Evolutionary conservation across 23 red algal genomes (phyloP), one percentile per base, ranked within the genome.

Genomic region (Gracilariopsis chorda): DNA sequence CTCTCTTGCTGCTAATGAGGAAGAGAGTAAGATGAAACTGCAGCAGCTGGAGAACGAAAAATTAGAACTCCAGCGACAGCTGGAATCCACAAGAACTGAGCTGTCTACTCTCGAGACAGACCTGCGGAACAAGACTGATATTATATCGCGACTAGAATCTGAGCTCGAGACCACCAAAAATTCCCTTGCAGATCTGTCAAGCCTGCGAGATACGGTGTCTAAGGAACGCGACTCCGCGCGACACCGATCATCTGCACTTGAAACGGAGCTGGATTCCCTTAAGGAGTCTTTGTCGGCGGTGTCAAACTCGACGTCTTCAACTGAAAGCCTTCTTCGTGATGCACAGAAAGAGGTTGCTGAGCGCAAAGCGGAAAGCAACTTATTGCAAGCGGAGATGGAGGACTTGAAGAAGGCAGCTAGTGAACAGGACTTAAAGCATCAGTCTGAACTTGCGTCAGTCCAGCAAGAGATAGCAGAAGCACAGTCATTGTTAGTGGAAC

Each of bases 281-380:
- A 69, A 70, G 35, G 46, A 74, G 47, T 87, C 82, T 13, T 56
- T 87, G 24, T 53, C 46, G 28, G 64, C 53, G 11, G 65, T 70
- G 28, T 72, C 82, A 51, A 43, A 59, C 33, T 87, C 58, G 4
- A 55, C 82, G 13, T 52, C 61, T 12, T 87, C 82, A 2, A 52
- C 49, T 24, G 82, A 87, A 34, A 49, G 43, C 21, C 48, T 70
- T 37, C 48, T 87, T 17, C 46, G 60, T 21, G 39, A 70, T 21
- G 59, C 60, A 9, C 82, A 87, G 32, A 87, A 53, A 48, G 60
- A 87, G 28, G 7, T 64, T 36, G 82, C 65, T 7, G 82, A 87
- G 23, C n/a, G 27, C 5, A 40, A 52, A 42, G 82, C 61, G 0
- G 82, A 67, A 36, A 13, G 17, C 8, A 72, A 53, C 49, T 21